Percentiles rank a stretch among this genome's conserved stretches.
These are phyloP conservation scores for Quercus mongolica DNA, from an alignment of 306 rosid genomes.

Conservation along the genomic window DNA sequence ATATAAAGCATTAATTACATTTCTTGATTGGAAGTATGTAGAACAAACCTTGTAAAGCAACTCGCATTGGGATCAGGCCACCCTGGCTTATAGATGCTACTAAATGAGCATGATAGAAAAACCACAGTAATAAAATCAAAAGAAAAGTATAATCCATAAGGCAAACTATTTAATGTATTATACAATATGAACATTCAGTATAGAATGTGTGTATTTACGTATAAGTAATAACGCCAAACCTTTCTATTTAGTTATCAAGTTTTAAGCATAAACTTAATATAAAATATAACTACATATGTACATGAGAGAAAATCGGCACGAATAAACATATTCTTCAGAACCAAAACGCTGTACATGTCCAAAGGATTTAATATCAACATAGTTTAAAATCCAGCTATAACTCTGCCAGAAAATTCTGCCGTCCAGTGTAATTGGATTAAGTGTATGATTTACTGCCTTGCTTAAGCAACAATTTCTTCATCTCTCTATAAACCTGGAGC, in stretches of 20 bases:
- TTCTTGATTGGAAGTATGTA: no score
- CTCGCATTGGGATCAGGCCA: not conserved
- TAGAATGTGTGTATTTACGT: not conserved
- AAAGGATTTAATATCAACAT: conserved; percentile 13
- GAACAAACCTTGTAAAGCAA: not conserved
- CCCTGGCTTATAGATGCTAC: no score
- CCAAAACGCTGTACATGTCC: conserved; percentile 24
- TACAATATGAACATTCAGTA: not conserved
- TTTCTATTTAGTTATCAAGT: not conserved
- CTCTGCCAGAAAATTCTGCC: not conserved
- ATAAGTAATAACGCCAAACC: not conserved
- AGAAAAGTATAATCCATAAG: not conserved
- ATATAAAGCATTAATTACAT: no score
- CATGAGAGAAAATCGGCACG: conserved; percentile 14
- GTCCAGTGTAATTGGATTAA: conserved; percentile 21
- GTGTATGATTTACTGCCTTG: conserved; percentile 31
- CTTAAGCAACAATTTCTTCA: conserved; percentile 57
- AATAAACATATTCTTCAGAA: not conserved
- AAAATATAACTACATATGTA: conserved; percentile 17
- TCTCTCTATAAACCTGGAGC: conserved; percentile 64
- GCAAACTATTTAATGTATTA: not conserved
- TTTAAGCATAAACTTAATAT: not conserved
- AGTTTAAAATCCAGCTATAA: not conserved
- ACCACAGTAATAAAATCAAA: not conserved
- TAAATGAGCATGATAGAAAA: no score